These are phyloP conservation scores for Cercophora newfieldiana DNA, from an alignment of 495 filamentous ascomycete genomes.

Conservation along the genomic window DNA sequence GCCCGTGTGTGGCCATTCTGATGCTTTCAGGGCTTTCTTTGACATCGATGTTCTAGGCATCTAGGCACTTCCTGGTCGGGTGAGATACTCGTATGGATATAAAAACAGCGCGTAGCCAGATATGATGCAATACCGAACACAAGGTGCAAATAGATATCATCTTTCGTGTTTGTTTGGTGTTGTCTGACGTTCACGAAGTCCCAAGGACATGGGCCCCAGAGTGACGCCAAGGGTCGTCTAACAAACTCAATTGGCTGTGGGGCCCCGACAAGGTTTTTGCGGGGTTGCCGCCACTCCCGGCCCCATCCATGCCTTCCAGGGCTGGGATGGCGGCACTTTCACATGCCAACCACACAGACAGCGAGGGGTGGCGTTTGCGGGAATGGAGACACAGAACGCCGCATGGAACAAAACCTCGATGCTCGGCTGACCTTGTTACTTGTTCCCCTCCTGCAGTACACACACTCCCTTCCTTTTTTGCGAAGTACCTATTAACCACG, in stretches of 20 bases:
- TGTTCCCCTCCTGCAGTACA: neutral
- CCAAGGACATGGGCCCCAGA: neutral
- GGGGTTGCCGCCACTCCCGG: neutral
- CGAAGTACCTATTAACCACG: neutral
- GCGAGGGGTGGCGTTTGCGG: neutral
- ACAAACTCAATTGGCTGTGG: neutral
- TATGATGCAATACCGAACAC: too few species aligned
- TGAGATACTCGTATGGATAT: too few species aligned
- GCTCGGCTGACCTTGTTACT: neutral
- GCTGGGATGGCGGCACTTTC: neutral
- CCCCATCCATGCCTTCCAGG: neutral
- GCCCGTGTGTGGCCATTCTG: too few species aligned
- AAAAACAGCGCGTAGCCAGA: too few species aligned
- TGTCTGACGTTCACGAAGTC: neutral
- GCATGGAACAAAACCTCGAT: neutral
- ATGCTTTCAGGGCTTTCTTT: too few species aligned
- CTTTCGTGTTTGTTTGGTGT: neutral
- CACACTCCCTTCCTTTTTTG: constrained; percentile 2
- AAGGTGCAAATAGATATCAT: too few species aligned
- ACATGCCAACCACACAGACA: constrained; percentile 4
- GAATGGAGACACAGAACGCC: neutral
- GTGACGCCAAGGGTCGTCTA: neutral
- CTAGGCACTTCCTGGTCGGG: too few species aligned
- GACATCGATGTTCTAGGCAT: too few species aligned
- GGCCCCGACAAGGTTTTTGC: neutral